Evolutionary conservation across 306 rosid genomes (phyloP), one percentile per base, ranked within the genome.

Genomic region (Arachis stenosperma): DNA sequence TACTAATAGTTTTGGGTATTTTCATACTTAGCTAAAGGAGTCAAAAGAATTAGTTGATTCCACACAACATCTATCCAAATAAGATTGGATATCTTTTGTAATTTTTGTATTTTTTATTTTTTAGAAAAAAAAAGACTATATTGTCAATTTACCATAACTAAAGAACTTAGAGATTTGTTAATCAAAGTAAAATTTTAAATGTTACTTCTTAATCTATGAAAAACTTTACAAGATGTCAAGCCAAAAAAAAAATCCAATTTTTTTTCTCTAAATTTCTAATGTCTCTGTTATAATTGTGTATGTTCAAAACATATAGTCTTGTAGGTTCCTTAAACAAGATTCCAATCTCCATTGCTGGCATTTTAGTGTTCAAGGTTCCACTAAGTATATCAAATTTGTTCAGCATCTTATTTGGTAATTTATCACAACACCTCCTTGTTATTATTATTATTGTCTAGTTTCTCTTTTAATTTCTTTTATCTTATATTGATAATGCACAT

Each of bases 301-400:
- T 75, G 56, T 57, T 75, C 70, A 2, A 2, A 33, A 33, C 37
- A 33, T 41, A 64, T 85, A 93, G 98, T 81, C 81, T 93, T 46
- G 98, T 87, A 60, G 98, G 98, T 75, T 93, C 98, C 76, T 81
- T 93, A 42, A 93, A 93, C 93, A 90, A 93, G 87, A 90, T 90
- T 86, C 98, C 96, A 5, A 70, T 93, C 63, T 93, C 98, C 37
- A 39, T 89, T 61, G 97, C 88, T 30, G 98, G 98, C 76, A 75
- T 90, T 50, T 70, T 90, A 65, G 67, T 86, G 68, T 93, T 93
- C 89, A 87, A 81, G 62, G 97, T 87, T 71, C 96, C 93, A 43
- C 60, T 86, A 39, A 89, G 97, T 80, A 37, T 84, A 47, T 75
- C 89, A 39, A 93, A 86, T 78, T 75, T 83, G 62, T 87, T 86